Evolutionary conservation across 2,329 filamentous ascomycete genomes (phyloP).

Genomic region (Aspergillus sclerotialis): DNA sequence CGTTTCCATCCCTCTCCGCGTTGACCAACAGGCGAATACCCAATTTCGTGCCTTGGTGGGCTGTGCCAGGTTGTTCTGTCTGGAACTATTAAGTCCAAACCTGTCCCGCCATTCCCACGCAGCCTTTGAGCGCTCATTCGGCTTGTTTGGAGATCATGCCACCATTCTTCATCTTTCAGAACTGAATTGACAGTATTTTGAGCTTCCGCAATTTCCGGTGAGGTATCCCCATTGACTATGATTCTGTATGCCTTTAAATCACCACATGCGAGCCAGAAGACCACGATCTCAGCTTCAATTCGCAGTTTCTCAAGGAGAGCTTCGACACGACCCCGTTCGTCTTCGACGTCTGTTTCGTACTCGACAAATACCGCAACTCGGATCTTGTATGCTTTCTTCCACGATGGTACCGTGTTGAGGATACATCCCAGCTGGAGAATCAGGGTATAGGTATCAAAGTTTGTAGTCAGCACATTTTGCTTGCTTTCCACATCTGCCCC

Average conservation of each 20-base stretch:
- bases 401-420: conserved; percentile 70
- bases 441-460: conserved; percentile 86
- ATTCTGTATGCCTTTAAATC: conserved; percentile 65
- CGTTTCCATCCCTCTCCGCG: conserved; percentile 55
- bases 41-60: conserved; percentile 46
- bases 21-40: conserved; percentile 34
- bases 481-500: conserved; percentile 57
- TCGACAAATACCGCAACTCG: conserved; percentile 84
- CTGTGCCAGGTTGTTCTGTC: conserved; percentile 43
- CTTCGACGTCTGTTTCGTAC: conserved; percentile 74
- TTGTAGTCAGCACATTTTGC: conserved; percentile 67
- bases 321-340: conserved; percentile 66
- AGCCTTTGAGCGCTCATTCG: conserved; percentile 22
- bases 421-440: conserved; percentile 84
- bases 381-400: conserved; percentile 65
- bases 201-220: conserved; percentile 46
- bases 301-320: conserved; percentile 71
- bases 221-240: conserved; percentile 64
- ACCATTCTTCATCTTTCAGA: conserved; percentile 71
- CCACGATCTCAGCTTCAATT: conserved; percentile 70
- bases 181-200: conserved; percentile 58
- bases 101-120: conserved; percentile 1
- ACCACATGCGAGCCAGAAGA: conserved; percentile 75
- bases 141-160: conserved; percentile 62
- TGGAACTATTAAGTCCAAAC: neutral